phyloP scores from a whole-genome alignment of 2,329 filamentous ascomycete genomes.

The Teratosphaeria viscida region DNA sequence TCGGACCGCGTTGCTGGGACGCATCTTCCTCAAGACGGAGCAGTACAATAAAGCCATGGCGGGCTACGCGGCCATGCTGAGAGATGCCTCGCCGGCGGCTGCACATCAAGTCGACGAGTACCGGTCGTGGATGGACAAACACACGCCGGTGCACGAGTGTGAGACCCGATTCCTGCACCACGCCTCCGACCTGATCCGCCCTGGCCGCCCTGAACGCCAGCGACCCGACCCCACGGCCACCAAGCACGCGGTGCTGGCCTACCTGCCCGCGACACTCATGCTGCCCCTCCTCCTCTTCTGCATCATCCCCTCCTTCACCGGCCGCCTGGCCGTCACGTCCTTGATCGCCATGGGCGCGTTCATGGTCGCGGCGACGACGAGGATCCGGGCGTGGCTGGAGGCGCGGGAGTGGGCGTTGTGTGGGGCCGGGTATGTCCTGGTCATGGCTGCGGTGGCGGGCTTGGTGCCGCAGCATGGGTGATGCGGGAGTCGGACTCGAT shows the following conservation, averaged over 20 bases:
- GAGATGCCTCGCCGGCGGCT: constrained; percentile 40
- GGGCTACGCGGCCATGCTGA: constrained; percentile 46
- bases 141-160: constrained; percentile 45
- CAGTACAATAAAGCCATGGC: constrained; percentile 57
- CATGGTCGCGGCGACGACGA: constrained; percentile 23
- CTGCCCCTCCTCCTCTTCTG: constrained; percentile 33
- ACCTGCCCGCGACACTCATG: constrained; percentile 29
- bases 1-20: constrained; percentile 50
- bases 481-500: neutral
- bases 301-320: constrained; percentile 32
- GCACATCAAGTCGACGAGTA: constrained; percentile 44
- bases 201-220: constrained; percentile 1
- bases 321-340: constrained; percentile 29
- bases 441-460: constrained; percentile 28
- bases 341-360: constrained; percentile 28
- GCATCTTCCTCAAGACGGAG: constrained; percentile 54
- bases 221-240: neutral
- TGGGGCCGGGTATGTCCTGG: constrained; percentile 29
- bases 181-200: constrained; percentile 44
- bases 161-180: constrained; percentile 53
- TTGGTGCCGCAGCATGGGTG: constrained; percentile 10
- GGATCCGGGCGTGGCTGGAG: constrained; percentile 27
- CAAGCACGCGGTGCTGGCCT: constrained; percentile 8
- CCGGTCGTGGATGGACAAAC: constrained; percentile 45
- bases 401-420: constrained; percentile 30